Base-by-base conservation (phyloP, 2,329 filamentous ascomycete species). In the Ilyonectria destructans region DNA sequence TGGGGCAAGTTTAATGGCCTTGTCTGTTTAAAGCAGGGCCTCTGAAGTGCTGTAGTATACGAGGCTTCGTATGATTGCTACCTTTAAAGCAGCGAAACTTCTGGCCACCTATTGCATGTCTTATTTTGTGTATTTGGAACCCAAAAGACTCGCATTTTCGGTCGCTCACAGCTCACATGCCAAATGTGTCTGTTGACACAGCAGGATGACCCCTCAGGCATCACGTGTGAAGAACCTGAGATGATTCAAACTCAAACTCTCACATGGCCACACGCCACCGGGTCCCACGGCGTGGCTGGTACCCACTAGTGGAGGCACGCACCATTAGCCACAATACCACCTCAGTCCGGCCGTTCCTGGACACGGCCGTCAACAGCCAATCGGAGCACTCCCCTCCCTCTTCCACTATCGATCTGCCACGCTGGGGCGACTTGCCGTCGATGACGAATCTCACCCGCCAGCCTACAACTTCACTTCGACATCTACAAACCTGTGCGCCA, bases 391-490 rank as follows among this genome's bases (percentile, higher is more conserved):
- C 46, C 67, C 54, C 56, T 67, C 63, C 67, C 35, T 58, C 61
- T 65, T 69, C 31, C 65, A 64, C 74, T 74, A 76, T 76, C 74
- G 74, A 71, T 71, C 73, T 68, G 49, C 72, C 62, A 71, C 71
- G 64, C 60, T 37, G 55, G 60, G 52, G 58, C 66, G 67, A 76
- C 74, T 67, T 69, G 67, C 62, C 61, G 45, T 71, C 63, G 70
- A 76, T 76, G 75, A 77, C 73, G 75, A 77, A 62, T 79, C 65
- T 77, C 80, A 21, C 76, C 80, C 55, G 75, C 62, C 63, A 70
- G 62, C 63, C 15, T 43, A 54, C 60, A 65, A 46, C 68, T 65
- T 62, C 52, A 51, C 56, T 56, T 67, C 57, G 56, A 52, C 69
- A 69, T 58, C 69, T 67, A 62, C 71, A 70, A 29, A 46, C 12